Percentiles rank a stretch among this genome's conserved stretches.
phyloP scores from a whole-genome alignment of 2,329 filamentous ascomycete species.

The Alternaria ventricosa region DNA sequence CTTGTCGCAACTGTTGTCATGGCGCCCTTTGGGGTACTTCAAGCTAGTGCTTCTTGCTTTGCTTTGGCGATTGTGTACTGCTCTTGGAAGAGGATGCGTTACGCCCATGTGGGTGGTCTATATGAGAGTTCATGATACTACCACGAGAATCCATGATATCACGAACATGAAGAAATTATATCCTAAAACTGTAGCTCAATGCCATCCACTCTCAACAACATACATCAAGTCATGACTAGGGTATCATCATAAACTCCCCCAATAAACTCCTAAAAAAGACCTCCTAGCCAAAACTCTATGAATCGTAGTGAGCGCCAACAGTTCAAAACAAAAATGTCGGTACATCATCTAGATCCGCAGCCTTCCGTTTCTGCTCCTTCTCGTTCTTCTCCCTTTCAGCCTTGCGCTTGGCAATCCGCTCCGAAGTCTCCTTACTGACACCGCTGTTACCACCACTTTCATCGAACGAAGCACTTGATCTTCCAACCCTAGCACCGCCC shows the following conservation, averaged over 20 bases:
- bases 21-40: background rate
- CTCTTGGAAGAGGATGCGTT: background rate
- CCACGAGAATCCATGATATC: background rate
- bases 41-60: background rate
- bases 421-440: conserved; percentile 29
- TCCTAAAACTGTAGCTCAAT: background rate
- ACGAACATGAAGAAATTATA: no score
- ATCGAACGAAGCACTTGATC: conserved; percentile 14
- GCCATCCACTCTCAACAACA: background rate
- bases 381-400: conserved; percentile 33
- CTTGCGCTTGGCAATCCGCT: conserved; percentile 42
- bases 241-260: background rate
- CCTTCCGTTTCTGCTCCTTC: conserved; percentile 33
- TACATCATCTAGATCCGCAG: conserved; percentile 47
- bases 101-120: no score
- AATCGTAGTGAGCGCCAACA: background rate
- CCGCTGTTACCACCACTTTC: background rate
- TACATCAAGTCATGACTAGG: background rate
- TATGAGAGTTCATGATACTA: background rate
- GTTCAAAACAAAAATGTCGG: conserved; percentile 55
- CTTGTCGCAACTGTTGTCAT: conserved; percentile 7
- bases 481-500: background rate
- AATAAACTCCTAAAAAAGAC: background rate
- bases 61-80: background rate
- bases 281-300: background rate